Percentiles rank a stretch among this genome's conserved stretches.
Conservation (phyloP, 2,329 filamentous ascomycete species). For the Aspergillus sp. region DNA sequence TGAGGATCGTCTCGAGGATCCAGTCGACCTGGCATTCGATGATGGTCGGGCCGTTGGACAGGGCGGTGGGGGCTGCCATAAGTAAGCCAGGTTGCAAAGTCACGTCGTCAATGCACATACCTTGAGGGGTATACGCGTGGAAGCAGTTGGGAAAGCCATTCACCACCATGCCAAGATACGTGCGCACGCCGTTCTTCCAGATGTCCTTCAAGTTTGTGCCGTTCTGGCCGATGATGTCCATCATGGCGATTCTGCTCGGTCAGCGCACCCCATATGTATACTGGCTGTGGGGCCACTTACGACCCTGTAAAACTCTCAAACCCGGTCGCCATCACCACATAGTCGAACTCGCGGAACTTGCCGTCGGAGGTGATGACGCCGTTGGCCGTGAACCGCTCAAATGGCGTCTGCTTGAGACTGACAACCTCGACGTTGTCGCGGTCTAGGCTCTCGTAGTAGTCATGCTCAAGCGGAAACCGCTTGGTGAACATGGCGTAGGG, state of each 20-base stretch:
- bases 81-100: too few relatives aligned
- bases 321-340: slow-evolving; percentile 38
- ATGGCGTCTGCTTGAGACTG: slow-evolving; percentile 42
- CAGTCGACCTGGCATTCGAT: slow-evolving; percentile 42
- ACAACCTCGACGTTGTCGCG: slow-evolving; percentile 46
- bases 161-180: slow-evolving; percentile 38
- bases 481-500: slow-evolving; percentile 55
- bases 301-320: slow-evolving; percentile 37
- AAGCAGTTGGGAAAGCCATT: slow-evolving; percentile 44
- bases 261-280: neutral
- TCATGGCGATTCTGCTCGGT: slow-evolving; percentile 24
- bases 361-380: slow-evolving; percentile 41
- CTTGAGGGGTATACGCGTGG: slow-evolving; percentile 50
- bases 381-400: slow-evolving; percentile 34
- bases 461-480: slow-evolving; percentile 46
- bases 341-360: slow-evolving; percentile 33
- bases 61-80: slow-evolving; percentile 40
- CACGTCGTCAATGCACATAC: too few relatives aligned
- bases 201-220: slow-evolving; percentile 26
- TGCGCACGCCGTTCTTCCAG: slow-evolving; percentile 27
- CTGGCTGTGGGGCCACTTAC: neutral
- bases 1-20: slow-evolving; percentile 47
- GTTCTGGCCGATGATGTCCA: slow-evolving; percentile 28
- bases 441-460: slow-evolving; percentile 50
- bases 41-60: slow-evolving; percentile 42